Conservation (phyloP, 176 grass and related monocot species). For the Rhynchospora pubera region DNA sequence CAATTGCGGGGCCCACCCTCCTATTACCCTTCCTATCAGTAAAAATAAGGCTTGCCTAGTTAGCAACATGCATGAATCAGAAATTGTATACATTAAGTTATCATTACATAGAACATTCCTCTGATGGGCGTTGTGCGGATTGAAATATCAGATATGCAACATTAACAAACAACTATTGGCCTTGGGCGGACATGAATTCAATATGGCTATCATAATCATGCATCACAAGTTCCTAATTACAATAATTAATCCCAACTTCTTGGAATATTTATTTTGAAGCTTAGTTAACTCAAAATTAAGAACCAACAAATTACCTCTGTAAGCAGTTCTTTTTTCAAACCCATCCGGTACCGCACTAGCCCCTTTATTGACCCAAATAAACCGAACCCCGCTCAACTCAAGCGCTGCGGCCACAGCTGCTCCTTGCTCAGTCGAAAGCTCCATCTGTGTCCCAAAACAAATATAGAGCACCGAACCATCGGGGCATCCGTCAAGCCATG, state of each 20-base stretch:
- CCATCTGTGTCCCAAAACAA: slow-evolving; percentile 46
- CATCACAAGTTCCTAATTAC: neutral
- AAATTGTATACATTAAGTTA: neutral
- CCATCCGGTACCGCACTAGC: slow-evolving; percentile 31
- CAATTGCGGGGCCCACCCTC: slow-evolving; percentile 69
- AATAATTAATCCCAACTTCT: neutral
- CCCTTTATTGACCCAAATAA: slow-evolving; percentile 47
- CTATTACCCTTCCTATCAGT: slow-evolving; percentile 30
- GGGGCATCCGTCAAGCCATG: slow-evolving; percentile 47
- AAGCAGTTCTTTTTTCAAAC: slow-evolving; percentile 36
- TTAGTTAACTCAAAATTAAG: neutral
- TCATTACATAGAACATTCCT: neutral
- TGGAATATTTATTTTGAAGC: neutral
- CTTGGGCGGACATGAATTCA: neutral
- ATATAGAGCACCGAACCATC: slow-evolving; percentile 45
- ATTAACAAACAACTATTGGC: neutral
- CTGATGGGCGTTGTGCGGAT: neutral
- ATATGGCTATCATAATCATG: neutral
- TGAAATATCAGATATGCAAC: neutral
- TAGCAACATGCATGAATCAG: neutral
- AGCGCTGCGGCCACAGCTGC: slow-evolving; percentile 39
- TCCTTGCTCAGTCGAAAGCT: slow-evolving; percentile 30
- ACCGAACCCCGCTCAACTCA: slow-evolving; percentile 43
- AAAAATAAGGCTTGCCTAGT: neutral
- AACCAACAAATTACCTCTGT: slow-evolving; percentile 13